Evolutionary conservation across 106 monocot genomes (phyloP).

Genomic region (Agapanthus africanus): DNA sequence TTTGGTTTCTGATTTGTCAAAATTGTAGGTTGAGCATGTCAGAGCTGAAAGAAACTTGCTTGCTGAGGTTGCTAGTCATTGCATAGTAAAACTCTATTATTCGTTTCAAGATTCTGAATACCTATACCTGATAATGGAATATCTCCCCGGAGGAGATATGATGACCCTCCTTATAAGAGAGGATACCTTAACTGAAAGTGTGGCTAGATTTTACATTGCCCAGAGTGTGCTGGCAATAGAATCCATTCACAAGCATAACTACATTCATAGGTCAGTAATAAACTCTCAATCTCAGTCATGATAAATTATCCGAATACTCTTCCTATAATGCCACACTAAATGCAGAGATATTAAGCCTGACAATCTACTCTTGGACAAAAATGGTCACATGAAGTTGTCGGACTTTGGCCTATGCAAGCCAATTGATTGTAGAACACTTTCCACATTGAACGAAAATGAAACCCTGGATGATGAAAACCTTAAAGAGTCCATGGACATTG

Average conservation of each 20-base stretch:
- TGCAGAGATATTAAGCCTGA: slow-evolving; percentile 98
- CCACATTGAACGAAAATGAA: slow-evolving; percentile 92
- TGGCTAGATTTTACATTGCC: slow-evolving; percentile 95
- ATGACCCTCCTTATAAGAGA: slow-evolving; percentile 98
- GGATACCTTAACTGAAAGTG: slow-evolving; percentile 89
- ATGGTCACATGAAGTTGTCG: slow-evolving; percentile 96
- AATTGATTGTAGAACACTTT: slow-evolving; percentile 79
- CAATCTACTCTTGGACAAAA: slow-evolving; percentile 92
- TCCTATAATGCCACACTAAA: slow-evolving; percentile 2
- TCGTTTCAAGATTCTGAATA: slow-evolving; percentile 98
- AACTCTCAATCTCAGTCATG: not conserved
- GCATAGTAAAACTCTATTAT: slow-evolving; percentile 96
- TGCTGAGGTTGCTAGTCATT: slow-evolving; percentile 98
- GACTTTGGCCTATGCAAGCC: slow-evolving; percentile 98
- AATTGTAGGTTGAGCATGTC: slow-evolving; percentile 29
- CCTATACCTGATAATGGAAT: slow-evolving; percentile 90
- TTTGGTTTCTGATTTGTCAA: not conserved
- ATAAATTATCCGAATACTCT: not conserved
- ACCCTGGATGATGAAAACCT: slow-evolving; percentile 68
- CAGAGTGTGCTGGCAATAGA: slow-evolving; percentile 92
- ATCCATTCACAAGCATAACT: slow-evolving; percentile 95
- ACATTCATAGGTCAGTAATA: slow-evolving; percentile 77
- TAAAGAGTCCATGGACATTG: slow-evolving; percentile 94
- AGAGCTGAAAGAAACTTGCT: slow-evolving; percentile 96
- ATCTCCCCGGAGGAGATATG: slow-evolving; percentile 96